Evolutionary conservation across 164 flowering plant species (phyloP).

Genomic region (Liquidambar formosana): DNA sequence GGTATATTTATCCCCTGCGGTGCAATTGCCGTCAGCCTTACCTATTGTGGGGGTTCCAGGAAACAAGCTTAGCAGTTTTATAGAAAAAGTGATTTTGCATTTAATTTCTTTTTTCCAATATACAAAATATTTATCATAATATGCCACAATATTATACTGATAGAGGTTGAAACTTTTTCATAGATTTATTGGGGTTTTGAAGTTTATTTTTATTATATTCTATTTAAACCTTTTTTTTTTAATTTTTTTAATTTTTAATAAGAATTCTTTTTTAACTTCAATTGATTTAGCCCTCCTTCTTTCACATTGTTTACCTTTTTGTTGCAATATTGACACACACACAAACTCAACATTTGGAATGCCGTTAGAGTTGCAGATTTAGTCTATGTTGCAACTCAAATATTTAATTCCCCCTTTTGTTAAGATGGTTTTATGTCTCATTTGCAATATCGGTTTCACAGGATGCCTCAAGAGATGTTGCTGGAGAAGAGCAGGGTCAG

Average conservation of each 20-base stretch:
- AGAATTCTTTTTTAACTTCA: not conserved
- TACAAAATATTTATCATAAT: too few relatives aligned
- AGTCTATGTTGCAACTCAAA: not conserved
- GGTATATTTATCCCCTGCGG: not conserved
- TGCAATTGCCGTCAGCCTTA: not conserved
- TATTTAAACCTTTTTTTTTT: too few relatives aligned
- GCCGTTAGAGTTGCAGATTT: not conserved
- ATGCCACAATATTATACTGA: not conserved
- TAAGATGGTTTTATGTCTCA: not conserved
- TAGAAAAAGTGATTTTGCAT: not conserved
- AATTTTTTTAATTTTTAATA: too few relatives aligned
- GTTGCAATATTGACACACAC: not conserved
- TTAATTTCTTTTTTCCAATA: not conserved
- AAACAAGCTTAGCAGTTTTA: not conserved
- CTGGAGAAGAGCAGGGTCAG: conserved; percentile 52
- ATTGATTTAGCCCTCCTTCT: not conserved
- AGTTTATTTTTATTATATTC: not conserved
- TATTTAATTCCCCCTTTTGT: not conserved
- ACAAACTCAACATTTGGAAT: not conserved
- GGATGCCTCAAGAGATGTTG: conserved; percentile 40
- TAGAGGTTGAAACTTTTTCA: not conserved
- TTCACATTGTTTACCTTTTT: too few relatives aligned
- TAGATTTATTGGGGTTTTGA: too few relatives aligned
- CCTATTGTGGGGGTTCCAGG: not conserved
- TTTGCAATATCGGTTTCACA: conserved; percentile 10